phyloP scores from a whole-genome alignment of 73 alveolate species.

The Durusdinium trenchii region DNA sequence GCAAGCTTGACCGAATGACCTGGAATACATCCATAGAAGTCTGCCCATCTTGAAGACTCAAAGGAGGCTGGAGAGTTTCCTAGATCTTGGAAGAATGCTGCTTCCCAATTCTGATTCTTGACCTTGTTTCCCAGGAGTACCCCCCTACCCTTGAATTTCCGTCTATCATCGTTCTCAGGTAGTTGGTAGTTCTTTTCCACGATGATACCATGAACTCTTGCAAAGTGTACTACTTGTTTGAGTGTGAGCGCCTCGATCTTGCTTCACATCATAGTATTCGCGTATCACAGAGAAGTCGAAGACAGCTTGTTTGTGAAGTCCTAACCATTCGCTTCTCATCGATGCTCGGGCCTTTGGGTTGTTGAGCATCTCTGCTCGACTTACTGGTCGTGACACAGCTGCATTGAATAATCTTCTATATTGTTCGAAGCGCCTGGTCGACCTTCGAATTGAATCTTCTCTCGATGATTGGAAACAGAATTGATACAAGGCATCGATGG shows the following conservation, averaged over 20 bases:
- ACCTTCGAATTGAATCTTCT: too few species aligned
- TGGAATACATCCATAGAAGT: neutral
- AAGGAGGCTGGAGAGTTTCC: neutral
- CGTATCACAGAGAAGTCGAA: neutral
- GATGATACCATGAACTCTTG: neutral
- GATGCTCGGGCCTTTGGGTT: neutral
- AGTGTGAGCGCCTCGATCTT: neutral
- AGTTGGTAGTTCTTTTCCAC: constrained; percentile 6
- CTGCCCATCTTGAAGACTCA: neutral
- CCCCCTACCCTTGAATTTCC: neutral
- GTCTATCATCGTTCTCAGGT: neutral
- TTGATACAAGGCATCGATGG: too few species aligned
- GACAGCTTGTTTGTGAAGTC: neutral
- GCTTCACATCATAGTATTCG: constrained; percentile 10
- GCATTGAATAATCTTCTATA: too few species aligned
- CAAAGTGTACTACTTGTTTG: neutral
- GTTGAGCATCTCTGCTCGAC: neutral
- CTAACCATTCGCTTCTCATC: neutral
- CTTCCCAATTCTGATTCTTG: neutral
- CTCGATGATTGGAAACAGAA: too few species aligned
- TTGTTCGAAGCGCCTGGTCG: too few species aligned
- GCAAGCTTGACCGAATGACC: neutral
- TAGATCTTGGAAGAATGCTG: too few species aligned
- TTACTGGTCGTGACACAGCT: neutral
- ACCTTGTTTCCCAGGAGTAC: neutral